A percentile compares a stretch with the other conserved stretches of the same genome.
Conservation (phyloP, 768 basidiomycete species). For the Holtermannia corniformis region DNA sequence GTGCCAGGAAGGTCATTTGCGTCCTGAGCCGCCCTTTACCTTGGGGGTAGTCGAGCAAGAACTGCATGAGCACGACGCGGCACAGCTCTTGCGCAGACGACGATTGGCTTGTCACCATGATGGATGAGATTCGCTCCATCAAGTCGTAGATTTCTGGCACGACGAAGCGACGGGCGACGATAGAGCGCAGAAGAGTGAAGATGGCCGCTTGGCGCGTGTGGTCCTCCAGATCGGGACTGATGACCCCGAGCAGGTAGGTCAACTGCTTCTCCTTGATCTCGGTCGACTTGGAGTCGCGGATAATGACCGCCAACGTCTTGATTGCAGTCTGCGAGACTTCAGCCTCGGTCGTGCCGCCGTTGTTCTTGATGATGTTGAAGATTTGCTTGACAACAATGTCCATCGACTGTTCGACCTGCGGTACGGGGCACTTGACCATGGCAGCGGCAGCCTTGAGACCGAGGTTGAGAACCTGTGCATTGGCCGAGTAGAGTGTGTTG, state of each 20-base stretch:
- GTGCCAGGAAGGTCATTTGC: slow-evolving; percentile 83
- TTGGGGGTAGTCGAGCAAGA: slow-evolving; percentile 94
- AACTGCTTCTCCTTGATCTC: slow-evolving; percentile 84
- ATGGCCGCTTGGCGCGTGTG: slow-evolving; percentile 71
- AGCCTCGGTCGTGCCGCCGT: slow-evolving; percentile 71
- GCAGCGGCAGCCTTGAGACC: slow-evolving; percentile 71
- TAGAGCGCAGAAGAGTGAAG: slow-evolving; percentile 79
- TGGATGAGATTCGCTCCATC: slow-evolving; percentile 83
- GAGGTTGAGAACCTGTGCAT: slow-evolving; percentile 60
- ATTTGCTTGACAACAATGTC: slow-evolving; percentile 77
- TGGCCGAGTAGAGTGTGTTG: slow-evolving; percentile 79
- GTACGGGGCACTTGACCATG: slow-evolving; percentile 74
- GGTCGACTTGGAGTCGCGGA: slow-evolving; percentile 78
- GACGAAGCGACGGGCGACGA: slow-evolving; percentile 81
- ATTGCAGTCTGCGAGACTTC: slow-evolving; percentile 82
- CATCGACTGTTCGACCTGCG: slow-evolving; percentile 61
- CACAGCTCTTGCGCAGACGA: slow-evolving; percentile 83
- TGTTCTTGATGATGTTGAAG: slow-evolving; percentile 67
- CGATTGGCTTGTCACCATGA: slow-evolving; percentile 90
- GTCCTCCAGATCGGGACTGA: slow-evolving; percentile 85
- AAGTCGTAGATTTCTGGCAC: slow-evolving; percentile 95
- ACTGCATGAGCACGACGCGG: slow-evolving; percentile 77
- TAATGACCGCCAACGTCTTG: slow-evolving; percentile 69
- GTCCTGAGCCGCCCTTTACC: slow-evolving; percentile 79
- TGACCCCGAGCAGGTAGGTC: slow-evolving; percentile 70